phyloP scores from a whole-genome alignment of 768 basidiomycete genomes.

The Suillus variegatus region DNA sequence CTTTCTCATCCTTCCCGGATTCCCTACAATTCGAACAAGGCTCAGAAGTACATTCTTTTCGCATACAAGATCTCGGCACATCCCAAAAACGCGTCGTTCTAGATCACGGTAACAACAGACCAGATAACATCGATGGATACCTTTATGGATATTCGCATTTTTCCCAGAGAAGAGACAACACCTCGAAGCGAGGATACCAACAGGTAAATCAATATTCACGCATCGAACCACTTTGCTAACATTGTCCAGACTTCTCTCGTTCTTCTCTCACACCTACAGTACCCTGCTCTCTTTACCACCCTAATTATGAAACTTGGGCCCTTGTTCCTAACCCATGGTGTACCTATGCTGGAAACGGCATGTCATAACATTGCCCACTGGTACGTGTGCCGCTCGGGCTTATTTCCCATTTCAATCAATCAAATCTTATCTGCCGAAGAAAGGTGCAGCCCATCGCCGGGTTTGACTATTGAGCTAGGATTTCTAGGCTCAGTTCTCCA shows the following conservation, averaged over 20 bases:
- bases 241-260: conserved; percentile 52
- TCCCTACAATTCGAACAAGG: conserved; percentile 85
- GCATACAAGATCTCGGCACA: conserved; percentile 58
- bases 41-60: conserved; percentile 82
- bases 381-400: conserved; percentile 44
- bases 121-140: conserved; percentile 57
- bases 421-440: conserved; percentile 41
- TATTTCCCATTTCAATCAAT: conserved; percentile 5
- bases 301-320: conserved; percentile 72
- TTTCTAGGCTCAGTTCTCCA: conserved; percentile 79
- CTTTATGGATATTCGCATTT: conserved; percentile 82
- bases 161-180: conserved; percentile 63
- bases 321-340: conserved; percentile 69
- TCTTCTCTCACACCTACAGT: conserved; percentile 76
- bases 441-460: conserved; percentile 77
- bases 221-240: not conserved
- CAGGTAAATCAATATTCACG: conserved; percentile 49
- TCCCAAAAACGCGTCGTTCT: conserved; percentile 19
- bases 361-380: conserved; percentile 85
- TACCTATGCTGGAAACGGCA: conserved; percentile 81
- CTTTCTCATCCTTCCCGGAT: conserved; percentile 92
- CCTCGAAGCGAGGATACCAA: conserved; percentile 75
- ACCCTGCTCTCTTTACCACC: conserved; percentile 80
- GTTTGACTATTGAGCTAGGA: conserved; percentile 72
- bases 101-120: conserved; percentile 32